Conservation (phyloP, 331 rosid genomes). For the Arachis monticola region DNA sequence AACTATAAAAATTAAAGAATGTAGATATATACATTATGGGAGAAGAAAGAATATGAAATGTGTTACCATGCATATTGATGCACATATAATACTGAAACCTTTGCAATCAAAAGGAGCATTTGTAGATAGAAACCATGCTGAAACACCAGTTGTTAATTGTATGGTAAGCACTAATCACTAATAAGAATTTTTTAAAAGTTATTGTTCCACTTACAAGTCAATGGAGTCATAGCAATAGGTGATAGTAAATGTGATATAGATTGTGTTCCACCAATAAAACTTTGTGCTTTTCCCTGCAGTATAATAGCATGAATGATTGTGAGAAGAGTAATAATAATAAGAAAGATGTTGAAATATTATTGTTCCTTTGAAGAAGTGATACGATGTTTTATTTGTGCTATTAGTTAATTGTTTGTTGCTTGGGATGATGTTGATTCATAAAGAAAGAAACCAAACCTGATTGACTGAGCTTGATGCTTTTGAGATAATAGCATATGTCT, state of each 20-base stretch:
- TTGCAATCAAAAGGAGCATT: constrained; percentile 82
- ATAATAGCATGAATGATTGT: constrained; percentile 15
- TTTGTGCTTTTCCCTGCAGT: constrained; percentile 76
- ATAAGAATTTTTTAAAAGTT: background rate
- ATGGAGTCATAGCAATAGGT: constrained; percentile 79
- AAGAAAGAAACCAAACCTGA: constrained; percentile 58
- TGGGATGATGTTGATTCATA: background rate
- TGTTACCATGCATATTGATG: constrained; percentile 72
- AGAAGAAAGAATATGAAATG: constrained; percentile 15
- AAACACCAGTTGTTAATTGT: constrained; percentile 33
- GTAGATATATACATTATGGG: background rate
- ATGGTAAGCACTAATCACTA: background rate
- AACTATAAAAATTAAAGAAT: background rate
- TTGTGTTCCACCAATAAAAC: constrained; percentile 79
- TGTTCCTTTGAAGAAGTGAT: background rate
- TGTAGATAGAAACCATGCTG: constrained; percentile 75
- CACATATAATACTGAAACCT: constrained; percentile 80
- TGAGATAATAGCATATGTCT: constrained; percentile 81
- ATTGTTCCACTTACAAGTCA: constrained; percentile 62
- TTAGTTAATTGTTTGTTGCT: background rate
- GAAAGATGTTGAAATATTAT: background rate
- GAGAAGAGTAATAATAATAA: constrained; percentile 5
- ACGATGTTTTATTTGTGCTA: background rate
- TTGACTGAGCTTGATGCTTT: constrained; percentile 70
- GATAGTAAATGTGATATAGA: constrained; percentile 72